Base-by-base conservation (phyloP, 257 asterid species). In the Oldenlandia corymbosa region DNA sequence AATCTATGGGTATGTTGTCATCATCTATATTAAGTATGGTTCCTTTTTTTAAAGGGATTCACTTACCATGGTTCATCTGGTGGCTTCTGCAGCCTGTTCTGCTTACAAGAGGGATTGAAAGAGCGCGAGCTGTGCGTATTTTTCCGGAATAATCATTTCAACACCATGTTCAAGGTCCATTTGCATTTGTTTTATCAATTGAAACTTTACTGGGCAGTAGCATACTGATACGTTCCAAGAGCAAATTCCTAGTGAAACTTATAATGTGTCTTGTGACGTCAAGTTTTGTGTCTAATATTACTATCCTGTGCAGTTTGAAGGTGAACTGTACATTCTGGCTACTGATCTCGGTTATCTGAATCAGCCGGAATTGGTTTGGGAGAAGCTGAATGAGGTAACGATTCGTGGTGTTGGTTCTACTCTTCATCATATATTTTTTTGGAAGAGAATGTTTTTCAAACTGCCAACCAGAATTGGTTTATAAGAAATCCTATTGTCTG, bases 61-160 rank as follows among this genome's bases (percentile, higher is more conserved):
- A 65, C 74, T 45, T 58, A 18, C 24, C 68, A 31, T 42, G 37
- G 28, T 66, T 13, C 23, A 39, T 60, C 50, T 42, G 32, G 2
- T 71, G 36, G 62, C 71, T 67, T 68, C 32, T 64, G 78, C 95
- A 93, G 97, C 66, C 83, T 93, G 34, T 88, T 88, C 79, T 80
- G 88, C 86, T 88, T 93, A 75, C 91, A 70, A 83, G 95, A 88
- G 46, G 83, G 85, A 67, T 82, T 90, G 72, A 93, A 86, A 83
- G 99, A 93, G 75, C 84, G 94, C 2, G 99, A 90, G 78, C 81
- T 93, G 53, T 90, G 95, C 61, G 96, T 93, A 57, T 87, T 93
- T 58, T 93, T 93, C 88, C 84, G 99, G 69, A 93, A 93, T 81
- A 93, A 93, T 73, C 99, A 90, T 80, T 93, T 93, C 88, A 93